Evolutionary conservation across 177 flowering plant species (phyloP).

Genomic region (Vitis hybrid): DNA sequence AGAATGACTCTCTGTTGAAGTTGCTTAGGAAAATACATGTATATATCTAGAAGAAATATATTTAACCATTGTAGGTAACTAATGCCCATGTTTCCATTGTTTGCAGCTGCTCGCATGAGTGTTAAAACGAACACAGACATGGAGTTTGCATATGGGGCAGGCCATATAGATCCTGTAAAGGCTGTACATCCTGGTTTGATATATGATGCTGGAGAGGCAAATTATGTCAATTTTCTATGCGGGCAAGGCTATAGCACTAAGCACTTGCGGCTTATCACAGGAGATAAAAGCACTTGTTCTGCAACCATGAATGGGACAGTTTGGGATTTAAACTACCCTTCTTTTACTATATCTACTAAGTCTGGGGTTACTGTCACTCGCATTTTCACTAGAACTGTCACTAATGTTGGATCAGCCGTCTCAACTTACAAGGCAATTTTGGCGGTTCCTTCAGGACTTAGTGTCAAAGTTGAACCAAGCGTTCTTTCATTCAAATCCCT

Average conservation of each 20-base stretch:
- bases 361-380: background rate
- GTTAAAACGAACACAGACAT: constrained; percentile 1
- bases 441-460: constrained; percentile 9
- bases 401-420: constrained; percentile 21
- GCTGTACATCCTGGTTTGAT: constrained; percentile 26
- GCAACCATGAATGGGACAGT: constrained; percentile 1
- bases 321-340: constrained; percentile 2
- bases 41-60: no score
- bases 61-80: no score
- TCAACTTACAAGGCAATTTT: constrained; percentile 14
- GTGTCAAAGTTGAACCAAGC: constrained; percentile 14
- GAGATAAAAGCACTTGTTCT: constrained; percentile 1
- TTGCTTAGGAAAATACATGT: no score
- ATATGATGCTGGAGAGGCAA: constrained; percentile 28
- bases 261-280: background rate
- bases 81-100: no score
- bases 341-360: constrained; percentile 9
- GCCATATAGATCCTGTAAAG: constrained; percentile 18
- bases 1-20: no score
- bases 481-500: constrained; percentile 13
- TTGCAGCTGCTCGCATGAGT: constrained; percentile 20
- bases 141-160: constrained; percentile 30
- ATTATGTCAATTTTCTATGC: constrained; percentile 36
- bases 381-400: constrained; percentile 17
- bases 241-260: constrained; percentile 23